phyloP scores from a whole-genome alignment of 345 rosid species.

The Populus davidiana region DNA sequence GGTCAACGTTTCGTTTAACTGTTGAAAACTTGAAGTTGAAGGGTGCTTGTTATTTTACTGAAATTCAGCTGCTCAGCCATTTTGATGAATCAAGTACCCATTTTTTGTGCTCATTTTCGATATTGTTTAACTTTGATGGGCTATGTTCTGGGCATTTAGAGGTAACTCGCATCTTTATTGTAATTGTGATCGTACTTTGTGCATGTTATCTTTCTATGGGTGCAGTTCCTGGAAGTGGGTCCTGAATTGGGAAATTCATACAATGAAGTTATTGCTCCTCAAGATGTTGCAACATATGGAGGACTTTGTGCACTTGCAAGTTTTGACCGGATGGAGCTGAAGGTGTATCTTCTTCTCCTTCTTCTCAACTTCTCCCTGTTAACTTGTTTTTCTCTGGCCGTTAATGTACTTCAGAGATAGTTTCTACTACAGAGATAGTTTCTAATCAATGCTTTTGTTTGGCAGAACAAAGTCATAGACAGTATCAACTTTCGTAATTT shows the following conservation, averaged over 20 bases:
- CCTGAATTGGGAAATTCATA: slow-evolving; percentile 85
- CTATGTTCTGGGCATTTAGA: neutral
- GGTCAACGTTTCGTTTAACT: neutral
- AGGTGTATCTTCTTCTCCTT: slow-evolving; percentile 44
- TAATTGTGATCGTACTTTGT: neutral
- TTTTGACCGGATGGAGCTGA: slow-evolving; percentile 89
- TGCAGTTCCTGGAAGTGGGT: slow-evolving; percentile 90
- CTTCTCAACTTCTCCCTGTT: neutral
- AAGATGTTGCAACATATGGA: slow-evolving; percentile 97
- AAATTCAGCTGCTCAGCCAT: neutral
- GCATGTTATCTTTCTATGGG: neutral
- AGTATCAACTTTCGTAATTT: slow-evolving; percentile 84
- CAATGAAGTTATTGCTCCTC: slow-evolving; percentile 93
- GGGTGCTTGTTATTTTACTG: neutral
- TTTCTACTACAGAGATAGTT: slow-evolving; percentile 2
- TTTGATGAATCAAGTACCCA: too few relatives aligned
- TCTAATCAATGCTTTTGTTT: slow-evolving; percentile 25
- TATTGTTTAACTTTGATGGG: neutral
- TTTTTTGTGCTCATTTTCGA: neutral
- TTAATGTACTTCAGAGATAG: neutral
- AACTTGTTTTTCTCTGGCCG: neutral
- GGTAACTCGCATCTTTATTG: neutral
- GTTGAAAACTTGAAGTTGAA: neutral
- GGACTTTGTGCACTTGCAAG: slow-evolving; percentile 99
- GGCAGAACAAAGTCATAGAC: slow-evolving; percentile 92